A percentile compares a stretch with the other conserved stretches of the same genome.
Conservation (phyloP, 441 rosid species). For the Eruca vesicaria region DNA sequence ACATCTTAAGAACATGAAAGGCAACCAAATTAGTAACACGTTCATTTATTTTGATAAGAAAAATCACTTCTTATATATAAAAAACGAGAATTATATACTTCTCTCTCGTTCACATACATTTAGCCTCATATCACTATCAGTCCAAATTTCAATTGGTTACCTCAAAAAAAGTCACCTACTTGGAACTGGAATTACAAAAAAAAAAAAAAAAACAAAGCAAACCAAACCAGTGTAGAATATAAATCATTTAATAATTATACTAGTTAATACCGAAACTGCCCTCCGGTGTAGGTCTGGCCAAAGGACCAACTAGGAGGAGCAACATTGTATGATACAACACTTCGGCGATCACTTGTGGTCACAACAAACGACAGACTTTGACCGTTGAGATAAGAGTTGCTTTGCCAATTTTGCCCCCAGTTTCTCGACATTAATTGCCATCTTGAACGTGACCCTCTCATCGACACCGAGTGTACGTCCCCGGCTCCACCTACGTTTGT, state of each 20-base stretch:
- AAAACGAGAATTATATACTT: not conserved
- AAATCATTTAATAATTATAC: not conserved
- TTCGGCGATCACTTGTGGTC: conserved; percentile 51
- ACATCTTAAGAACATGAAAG: no score
- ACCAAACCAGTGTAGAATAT: not conserved
- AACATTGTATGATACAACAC: conserved; percentile 52
- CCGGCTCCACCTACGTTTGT: conserved; percentile 85
- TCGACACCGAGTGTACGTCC: conserved; percentile 52
- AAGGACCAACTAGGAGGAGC: conserved; percentile 62
- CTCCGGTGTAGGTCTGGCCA: conserved; percentile 61
- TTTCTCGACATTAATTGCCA: conserved; percentile 75
- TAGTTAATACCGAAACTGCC: conserved; percentile 56
- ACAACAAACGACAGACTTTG: conserved; percentile 63
- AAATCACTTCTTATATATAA: conserved; percentile 6
- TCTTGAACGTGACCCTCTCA: conserved; percentile 55
- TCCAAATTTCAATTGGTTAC: conserved; percentile 27
- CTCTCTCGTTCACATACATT: not conserved
- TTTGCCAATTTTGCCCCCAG: conserved; percentile 85
- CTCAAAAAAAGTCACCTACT: conserved; percentile 28
- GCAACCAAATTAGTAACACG: no score
- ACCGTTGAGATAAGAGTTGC: conserved; percentile 61
- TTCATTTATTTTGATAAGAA: no score
- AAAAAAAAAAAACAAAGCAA: not conserved
- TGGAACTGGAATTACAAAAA: not conserved
- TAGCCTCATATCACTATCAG: conserved; percentile 14